Percentiles rank a stretch among this genome's conserved stretches.
Evolutionary conservation across 2,329 filamentous ascomycete species (phyloP).

Genomic region (Venturia effusa): DNA sequence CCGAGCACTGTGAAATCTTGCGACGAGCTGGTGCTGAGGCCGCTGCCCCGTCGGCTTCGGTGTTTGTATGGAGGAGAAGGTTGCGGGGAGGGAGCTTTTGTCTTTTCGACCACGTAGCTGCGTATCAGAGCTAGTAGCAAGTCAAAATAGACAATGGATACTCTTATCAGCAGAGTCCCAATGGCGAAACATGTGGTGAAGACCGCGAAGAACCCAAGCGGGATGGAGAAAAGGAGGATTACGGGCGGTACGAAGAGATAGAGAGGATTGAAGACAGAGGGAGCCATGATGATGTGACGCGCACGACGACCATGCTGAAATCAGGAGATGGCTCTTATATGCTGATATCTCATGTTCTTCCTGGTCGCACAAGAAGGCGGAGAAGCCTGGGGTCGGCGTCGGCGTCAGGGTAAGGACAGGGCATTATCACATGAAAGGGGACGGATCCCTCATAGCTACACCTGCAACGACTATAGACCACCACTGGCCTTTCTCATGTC

Average conservation of each 20-base stretch:
- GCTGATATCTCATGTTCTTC: neutral
- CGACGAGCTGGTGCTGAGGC: slow-evolving; percentile 9
- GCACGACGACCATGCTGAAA: neutral
- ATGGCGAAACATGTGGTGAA: slow-evolving; percentile 29
- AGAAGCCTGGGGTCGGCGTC: neutral
- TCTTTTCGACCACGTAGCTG: slow-evolving; percentile 23
- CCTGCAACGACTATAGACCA: too few species aligned
- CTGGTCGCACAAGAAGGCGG: neutral
- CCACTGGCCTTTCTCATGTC: too few species aligned
- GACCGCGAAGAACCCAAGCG: slow-evolving; percentile 27
- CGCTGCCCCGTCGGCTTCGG: slow-evolving; percentile 6
- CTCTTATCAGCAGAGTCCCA: slow-evolving; percentile 27
- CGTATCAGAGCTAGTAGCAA: slow-evolving; percentile 29
- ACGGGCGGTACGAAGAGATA: slow-evolving; percentile 23
- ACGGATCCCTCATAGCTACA: too few species aligned
- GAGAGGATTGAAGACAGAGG: slow-evolving; percentile 7
- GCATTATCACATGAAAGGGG: neutral
- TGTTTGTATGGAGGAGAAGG: neutral
- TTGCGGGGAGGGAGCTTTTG: slow-evolving; percentile 11
- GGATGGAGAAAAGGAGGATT: slow-evolving; percentile 27
- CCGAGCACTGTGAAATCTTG: neutral
- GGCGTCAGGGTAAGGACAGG: neutral
- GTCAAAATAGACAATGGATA: slow-evolving; percentile 31
- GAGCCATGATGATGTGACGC: neutral
- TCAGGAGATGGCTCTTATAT: neutral